Evolutionary conservation across 2,329 filamentous ascomycete genomes (phyloP).

Genomic region (Fusarium floridanum): DNA sequence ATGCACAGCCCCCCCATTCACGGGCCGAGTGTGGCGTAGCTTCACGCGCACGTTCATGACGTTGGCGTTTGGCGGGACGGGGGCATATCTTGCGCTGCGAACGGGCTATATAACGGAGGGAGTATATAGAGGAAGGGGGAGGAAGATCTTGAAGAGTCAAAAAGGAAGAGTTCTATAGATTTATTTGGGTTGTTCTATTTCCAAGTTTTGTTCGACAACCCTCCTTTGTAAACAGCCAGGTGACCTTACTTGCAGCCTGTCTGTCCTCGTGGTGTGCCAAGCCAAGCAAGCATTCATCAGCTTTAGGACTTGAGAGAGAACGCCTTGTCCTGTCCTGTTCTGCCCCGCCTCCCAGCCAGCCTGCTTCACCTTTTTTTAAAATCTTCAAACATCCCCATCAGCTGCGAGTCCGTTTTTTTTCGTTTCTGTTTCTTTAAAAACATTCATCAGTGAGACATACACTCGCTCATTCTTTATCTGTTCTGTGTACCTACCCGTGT

Average conservation of each 20-base stretch:
- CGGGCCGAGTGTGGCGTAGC: constrained; percentile 33
- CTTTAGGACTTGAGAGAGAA: constrained; percentile 9
- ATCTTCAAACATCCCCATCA: not conserved
- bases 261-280: not conserved
- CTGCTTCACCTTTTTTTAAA: constrained; percentile 5
- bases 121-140: not conserved
- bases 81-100: not conserved
- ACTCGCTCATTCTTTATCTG: not conserved
- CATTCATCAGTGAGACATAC: not conserved
- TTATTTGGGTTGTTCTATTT: not conserved
- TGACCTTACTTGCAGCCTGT: constrained; percentile 7
- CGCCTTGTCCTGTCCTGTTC: constrained; percentile 3
- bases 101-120: not conserved
- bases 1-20: constrained; percentile 40
- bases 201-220: not conserved
- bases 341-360: not conserved
- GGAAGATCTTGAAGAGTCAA: not conserved
- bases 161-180: not conserved
- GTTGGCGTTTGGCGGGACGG: constrained; percentile 36
- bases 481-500: not conserved
- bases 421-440: not conserved
- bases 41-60: constrained; percentile 36
- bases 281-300: not conserved
- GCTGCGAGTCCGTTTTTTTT: not conserved
- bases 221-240: not conserved